A percentile compares a stretch with the other conserved stretches of the same genome.
phyloP scores from a whole-genome alignment of 495 filamentous ascomycete genomes.

The Hyaloscypha bicolor region DNA sequence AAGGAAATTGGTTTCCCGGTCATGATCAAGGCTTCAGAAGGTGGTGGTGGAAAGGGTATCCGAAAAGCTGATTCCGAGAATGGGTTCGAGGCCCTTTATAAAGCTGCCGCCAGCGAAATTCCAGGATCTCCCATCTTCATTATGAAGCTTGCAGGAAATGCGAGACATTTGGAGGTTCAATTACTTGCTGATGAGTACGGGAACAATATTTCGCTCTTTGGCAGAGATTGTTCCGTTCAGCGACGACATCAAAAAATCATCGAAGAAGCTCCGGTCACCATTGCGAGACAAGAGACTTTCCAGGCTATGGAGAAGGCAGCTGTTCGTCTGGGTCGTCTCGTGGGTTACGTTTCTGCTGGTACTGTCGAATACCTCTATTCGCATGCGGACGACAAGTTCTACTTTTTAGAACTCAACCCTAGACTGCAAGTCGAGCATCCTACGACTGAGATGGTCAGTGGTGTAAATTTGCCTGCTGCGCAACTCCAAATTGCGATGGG shows the following conservation, averaged over 20 bases:
- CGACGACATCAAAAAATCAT: constrained; percentile 99
- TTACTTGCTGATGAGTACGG: constrained; percentile 98
- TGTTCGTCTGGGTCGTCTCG: constrained; percentile 87
- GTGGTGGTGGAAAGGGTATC: constrained; percentile 99
- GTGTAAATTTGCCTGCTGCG: constrained; percentile 94
- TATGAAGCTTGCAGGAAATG: constrained; percentile 98
- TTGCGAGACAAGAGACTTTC: constrained; percentile 88
- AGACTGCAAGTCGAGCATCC: constrained; percentile 99
- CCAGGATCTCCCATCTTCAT: constrained; percentile 99
- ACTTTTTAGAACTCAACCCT: constrained; percentile 97
- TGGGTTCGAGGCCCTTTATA: constrained; percentile 82
- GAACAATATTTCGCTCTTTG: constrained; percentile 98
- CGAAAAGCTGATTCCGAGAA: constrained; percentile 90
- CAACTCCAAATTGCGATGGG: constrained; percentile 99
- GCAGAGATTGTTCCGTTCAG: constrained; percentile 98
- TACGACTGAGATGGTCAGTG: constrained; percentile 98
- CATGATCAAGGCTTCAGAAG: constrained; percentile 99
- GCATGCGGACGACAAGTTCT: constrained; percentile 97
- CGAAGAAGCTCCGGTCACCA: constrained; percentile 96
- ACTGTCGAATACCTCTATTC: constrained; percentile 99
- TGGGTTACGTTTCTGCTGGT: constrained; percentile 98
- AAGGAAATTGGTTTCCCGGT: constrained; percentile 94
- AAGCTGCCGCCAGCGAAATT: constrained; percentile 94
- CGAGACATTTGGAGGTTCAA: constrained; percentile 96
- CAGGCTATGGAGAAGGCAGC: constrained; percentile 95